Evolutionary conservation across 129 eudicot genomes (phyloP).

Genomic region (Pittosporum tobira): DNA sequence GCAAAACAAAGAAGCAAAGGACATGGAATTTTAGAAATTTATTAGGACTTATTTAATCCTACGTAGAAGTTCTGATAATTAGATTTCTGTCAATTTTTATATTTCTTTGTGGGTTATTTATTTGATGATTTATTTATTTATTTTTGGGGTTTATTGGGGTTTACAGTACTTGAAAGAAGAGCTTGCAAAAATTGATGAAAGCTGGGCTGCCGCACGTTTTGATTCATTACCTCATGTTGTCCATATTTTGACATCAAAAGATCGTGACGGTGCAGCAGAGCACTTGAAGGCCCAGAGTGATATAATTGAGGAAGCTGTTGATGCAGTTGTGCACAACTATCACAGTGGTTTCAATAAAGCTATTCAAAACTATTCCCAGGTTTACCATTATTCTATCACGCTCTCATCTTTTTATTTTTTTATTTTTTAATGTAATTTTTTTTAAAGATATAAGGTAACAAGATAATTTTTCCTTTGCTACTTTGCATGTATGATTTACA

Average conservation of each 20-base stretch:
- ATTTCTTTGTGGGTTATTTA: background rate
- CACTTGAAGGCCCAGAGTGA: slow-evolving; percentile 88
- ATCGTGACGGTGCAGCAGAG: slow-evolving; percentile 77
- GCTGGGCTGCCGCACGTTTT: slow-evolving; percentile 90
- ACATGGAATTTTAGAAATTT: no score
- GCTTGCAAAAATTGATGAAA: slow-evolving; percentile 65
- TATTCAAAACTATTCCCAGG: slow-evolving; percentile 95
- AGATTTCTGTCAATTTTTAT: no score
- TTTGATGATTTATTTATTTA: background rate
- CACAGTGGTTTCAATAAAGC: slow-evolving; percentile 98
- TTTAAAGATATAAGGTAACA: background rate
- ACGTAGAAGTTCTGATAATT: no score
- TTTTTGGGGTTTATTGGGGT: background rate
- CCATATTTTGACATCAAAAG: slow-evolving; percentile 87
- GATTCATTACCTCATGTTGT: slow-evolving; percentile 98
- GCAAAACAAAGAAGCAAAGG: no score
- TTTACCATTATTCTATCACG: slow-evolving; percentile 1
- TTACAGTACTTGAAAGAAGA: slow-evolving; percentile 81
- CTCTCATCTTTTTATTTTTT: background rate
- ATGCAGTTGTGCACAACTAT: slow-evolving; percentile 97
- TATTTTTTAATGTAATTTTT: background rate
- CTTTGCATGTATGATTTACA: background rate
- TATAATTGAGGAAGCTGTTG: slow-evolving; percentile 88
- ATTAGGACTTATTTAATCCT: no score
- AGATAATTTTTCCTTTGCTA: background rate